Evolutionary conservation across 257 asterid species (phyloP), one percentile per base, ranked within the genome.

Genomic region (Solanum chiquidenum): DNA sequence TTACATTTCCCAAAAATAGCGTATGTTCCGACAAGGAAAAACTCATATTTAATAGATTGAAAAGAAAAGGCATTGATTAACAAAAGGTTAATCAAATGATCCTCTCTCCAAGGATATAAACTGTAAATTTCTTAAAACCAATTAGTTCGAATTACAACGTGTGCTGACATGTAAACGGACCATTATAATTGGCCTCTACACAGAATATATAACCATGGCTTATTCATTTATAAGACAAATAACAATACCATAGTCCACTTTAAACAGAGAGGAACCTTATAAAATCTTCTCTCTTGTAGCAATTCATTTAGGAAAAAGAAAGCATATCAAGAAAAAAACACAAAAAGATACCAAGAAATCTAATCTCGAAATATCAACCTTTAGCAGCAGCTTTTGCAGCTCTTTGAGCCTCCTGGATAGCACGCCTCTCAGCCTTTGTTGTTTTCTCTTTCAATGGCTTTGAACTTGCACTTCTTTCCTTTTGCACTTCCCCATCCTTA

Each of bases 341-440:
- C 42, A 86, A 42, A 62, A 40, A 83, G 52, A 77, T 25, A 33
- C 62, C n/a, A 25, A 7, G 25, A 25, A 77, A 77, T 44, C 7
- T 42, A 25, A 42, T 77, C 60, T 40, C 62, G 64, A 42, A 77
- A 25, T 13, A 55, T 46, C 29, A 85, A 96, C 99, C 98, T 95
- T 93, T 96, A 9, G 96, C 88, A 72, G 98, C 95, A 83, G 94
- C 94, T 93, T 97, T 97, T 23, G 96, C 98, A 88, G 99, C 99
- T 37, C 99, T 91, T 86, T 97, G 98, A 31, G 99, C 97, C 89
- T 97, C 99, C 89, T 97, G 99, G 60, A 92, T 88, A 20, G 99
- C 99, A n/a, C 99, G 94, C 83, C 99, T 94, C 89, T 96, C 99
- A 5, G 99, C 99, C 85, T 96, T 97, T 0, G 98, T 92, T 4